These are phyloP conservation scores for Rhizopogon vinicolor DNA, from an alignment of 768 basidiomycete species.

Conservation along the genomic window DNA sequence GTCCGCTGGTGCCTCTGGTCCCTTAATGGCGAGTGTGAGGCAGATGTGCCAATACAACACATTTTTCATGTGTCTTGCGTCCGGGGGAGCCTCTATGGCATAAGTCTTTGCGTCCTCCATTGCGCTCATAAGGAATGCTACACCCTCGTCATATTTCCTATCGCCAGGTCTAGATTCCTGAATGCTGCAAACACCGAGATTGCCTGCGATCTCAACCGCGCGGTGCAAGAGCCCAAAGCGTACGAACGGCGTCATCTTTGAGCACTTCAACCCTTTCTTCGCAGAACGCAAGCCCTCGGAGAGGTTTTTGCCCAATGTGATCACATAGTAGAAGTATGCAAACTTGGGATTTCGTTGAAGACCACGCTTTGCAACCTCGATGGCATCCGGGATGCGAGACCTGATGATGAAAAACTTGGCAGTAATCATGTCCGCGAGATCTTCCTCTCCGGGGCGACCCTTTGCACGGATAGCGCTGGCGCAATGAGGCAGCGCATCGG, in stretches of 20 bases:
- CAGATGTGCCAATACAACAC: slow-evolving; percentile 57
- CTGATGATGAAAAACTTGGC: slow-evolving; percentile 55
- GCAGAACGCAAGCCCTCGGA: slow-evolving; percentile 53
- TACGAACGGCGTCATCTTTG: slow-evolving; percentile 49
- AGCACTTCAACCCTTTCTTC: slow-evolving; percentile 64
- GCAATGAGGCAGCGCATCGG: slow-evolving; percentile 55
- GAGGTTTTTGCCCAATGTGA: slow-evolving; percentile 44
- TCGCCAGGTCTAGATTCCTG: slow-evolving; percentile 39
- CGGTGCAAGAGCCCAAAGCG: slow-evolving; percentile 54
- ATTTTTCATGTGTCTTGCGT: slow-evolving; percentile 55
- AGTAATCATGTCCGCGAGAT: slow-evolving; percentile 61
- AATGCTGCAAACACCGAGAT: slow-evolving; percentile 47
- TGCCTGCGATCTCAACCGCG: slow-evolving; percentile 56
- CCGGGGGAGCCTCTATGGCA: slow-evolving; percentile 53
- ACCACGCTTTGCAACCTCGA: slow-evolving; percentile 39
- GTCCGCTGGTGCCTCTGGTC: slow-evolving; percentile 43
- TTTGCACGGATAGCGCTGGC: slow-evolving; percentile 49
- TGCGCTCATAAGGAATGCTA: slow-evolving; percentile 56
- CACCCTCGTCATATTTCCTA: slow-evolving; percentile 52
- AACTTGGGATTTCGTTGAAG: slow-evolving; percentile 52
- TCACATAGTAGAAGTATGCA: slow-evolving; percentile 62
- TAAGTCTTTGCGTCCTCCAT: slow-evolving; percentile 56
- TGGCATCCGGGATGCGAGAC: slow-evolving; percentile 43
- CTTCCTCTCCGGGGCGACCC: slow-evolving; percentile 36
- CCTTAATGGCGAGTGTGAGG: slow-evolving; percentile 47